Base-by-base conservation (phyloP, 148 eudicot genomes). In the Pharnaceum exiguum region DNA sequence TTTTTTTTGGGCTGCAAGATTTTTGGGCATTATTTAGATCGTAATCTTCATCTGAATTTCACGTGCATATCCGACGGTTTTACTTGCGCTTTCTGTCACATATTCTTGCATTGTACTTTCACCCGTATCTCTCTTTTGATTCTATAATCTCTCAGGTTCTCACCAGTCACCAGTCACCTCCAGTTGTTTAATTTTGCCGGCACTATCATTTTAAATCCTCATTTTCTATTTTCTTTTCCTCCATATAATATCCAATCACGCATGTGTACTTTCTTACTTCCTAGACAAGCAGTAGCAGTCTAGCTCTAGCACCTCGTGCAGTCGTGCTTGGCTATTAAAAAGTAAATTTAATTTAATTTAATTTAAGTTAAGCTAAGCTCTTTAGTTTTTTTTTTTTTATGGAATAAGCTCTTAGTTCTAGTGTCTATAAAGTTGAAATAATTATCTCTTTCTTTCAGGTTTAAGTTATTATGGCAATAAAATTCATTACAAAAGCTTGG, bases 21-120 rank as follows among this genome's bases (percentile, higher is more conserved):
- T 1, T 17, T 0, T 2, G 24, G 10, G 29, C 10, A 17, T 23
- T n/a, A 6, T 35, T 35, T 4, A 1, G 27, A 11, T 22, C 45
- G 30, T 54, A 35, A 10, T 37, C 18, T 1, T 4, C 35, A 26
- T 26, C 25, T 17, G 42, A 32, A 9, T 16, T 59, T 50, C 75
- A 65, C 71, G 66, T 65, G 70, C 71, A 46, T 15, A 46, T 56
- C 62, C 19, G 54, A 63, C 74, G 74, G 74, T 70, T 57, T 37
- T 21, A 21, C n/a, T 53, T 51, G 36, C n/a, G n/a, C n/a, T 48
- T 6, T 17, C 13, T 30, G 21, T 55, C 38, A 42, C 10, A 10
- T 33, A 13, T 32, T 45, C 15, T 44, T 52, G 32, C 53, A 27
- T 30, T 32, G 19, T 22, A 28, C 13, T 11, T 4, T 21, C 17